Conservation (phyloP, 208 protist species). For the Tritrichomonas musculus region DNA sequence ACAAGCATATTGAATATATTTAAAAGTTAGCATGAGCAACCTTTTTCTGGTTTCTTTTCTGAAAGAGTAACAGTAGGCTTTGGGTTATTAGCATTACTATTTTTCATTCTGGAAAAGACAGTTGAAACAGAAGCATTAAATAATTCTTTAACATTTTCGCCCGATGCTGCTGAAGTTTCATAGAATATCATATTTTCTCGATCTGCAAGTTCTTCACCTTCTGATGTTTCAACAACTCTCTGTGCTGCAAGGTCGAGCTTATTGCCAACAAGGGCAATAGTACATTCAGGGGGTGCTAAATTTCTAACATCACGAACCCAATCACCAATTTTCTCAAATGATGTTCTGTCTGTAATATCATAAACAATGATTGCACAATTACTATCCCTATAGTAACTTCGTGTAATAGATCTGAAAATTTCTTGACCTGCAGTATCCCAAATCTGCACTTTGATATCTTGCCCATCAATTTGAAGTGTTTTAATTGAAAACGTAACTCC, state of each 20-base stretch:
- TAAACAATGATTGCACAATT: neutral
- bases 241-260: neutral
- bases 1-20: too few species aligned
- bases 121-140: neutral
- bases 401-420: constrained; percentile 9
- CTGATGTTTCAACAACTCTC: neutral
- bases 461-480: neutral
- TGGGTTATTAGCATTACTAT: too few species aligned
- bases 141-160: neutral
- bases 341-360: neutral
- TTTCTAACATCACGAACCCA: neutral
- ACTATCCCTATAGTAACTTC: constrained; percentile 1
- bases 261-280: neutral
- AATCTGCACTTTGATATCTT: neutral
- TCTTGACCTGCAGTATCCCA: constrained; percentile 26
- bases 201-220: neutral
- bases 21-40: too few species aligned
- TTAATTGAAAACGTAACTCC: neutral
- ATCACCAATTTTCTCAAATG: neutral
- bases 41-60: too few species aligned
- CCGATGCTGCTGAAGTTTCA: neutral
- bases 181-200: neutral
- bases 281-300: neutral
- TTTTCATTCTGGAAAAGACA: neutral
- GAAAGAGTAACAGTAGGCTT: too few species aligned